A percentile compares a stretch with the other conserved stretches of the same genome.
Conservation (phyloP, 257 asterid genomes). For the Hygrophila difformis region DNA sequence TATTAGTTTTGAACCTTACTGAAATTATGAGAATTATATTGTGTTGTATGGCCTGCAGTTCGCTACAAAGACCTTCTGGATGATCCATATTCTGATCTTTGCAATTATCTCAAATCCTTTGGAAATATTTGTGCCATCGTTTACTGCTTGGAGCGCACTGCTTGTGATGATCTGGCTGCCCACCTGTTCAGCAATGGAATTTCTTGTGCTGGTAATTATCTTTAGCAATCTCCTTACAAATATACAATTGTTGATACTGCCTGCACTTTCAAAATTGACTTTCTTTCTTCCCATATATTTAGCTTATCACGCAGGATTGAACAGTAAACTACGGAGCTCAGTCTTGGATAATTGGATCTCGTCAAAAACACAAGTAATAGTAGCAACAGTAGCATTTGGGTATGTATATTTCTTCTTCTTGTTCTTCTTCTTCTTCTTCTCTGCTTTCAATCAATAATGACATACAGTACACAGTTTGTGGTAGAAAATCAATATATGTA, state of each 20-base stretch:
- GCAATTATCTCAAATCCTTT: constrained; percentile 65
- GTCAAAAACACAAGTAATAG: constrained; percentile 83
- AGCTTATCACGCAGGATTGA: constrained; percentile 98
- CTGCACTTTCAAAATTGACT: constrained; percentile 16
- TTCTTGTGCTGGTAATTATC: constrained; percentile 71
- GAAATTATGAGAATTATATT: neutral
- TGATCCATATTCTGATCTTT: constrained; percentile 72
- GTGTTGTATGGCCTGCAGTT: constrained; percentile 43
- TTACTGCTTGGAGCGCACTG: constrained; percentile 90
- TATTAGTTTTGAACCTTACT: too few species aligned
- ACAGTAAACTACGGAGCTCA: constrained; percentile 69
- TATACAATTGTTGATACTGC: constrained; percentile 12
- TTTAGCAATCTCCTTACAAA: constrained; percentile 9
- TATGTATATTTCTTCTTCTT: constrained; percentile 22
- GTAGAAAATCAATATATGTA: too few species aligned
- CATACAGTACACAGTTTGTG: too few species aligned
- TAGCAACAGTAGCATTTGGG: constrained; percentile 99
- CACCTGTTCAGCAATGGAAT: constrained; percentile 62
- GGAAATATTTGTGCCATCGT: constrained; percentile 81
- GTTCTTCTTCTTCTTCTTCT: too few species aligned
- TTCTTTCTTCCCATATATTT: constrained; percentile 15
- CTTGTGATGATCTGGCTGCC: constrained; percentile 79
- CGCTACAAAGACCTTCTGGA: constrained; percentile 88
- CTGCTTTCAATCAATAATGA: too few species aligned
- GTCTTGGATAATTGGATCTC: constrained; percentile 89